phyloP scores from a whole-genome alignment of 306 rosid species.

The Albizia julibrissin region DNA sequence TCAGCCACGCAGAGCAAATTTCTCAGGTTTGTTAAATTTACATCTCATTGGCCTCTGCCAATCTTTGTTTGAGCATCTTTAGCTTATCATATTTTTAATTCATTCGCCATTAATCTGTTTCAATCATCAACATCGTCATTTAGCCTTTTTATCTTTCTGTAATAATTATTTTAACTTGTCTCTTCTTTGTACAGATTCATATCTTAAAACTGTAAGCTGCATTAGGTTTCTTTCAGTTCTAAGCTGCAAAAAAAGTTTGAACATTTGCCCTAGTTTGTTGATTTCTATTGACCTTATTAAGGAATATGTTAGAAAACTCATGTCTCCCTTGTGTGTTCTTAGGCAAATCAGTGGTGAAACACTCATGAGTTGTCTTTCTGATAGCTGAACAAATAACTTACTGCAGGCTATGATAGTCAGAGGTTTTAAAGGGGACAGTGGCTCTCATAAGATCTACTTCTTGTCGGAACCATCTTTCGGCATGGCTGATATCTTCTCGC shows the following conservation, averaged over 20 bases:
- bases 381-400: constrained; percentile 19
- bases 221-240: constrained; percentile 7
- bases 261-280: constrained; percentile 1
- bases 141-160: neutral
- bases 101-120: constrained; percentile 6
- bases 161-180: neutral
- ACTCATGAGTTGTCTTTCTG: constrained; percentile 16
- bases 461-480: constrained; percentile 77
- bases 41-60: neutral
- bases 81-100: neutral
- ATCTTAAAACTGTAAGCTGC: neutral
- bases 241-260: constrained; percentile 7
- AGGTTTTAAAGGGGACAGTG: constrained; percentile 87
- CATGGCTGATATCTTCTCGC: constrained; percentile 54
- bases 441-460: constrained; percentile 69
- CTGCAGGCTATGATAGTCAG: constrained; percentile 94
- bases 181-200: neutral
- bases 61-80: constrained; percentile 12
- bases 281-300: neutral
- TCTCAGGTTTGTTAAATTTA: constrained; percentile 66
- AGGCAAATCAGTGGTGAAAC: neutral
- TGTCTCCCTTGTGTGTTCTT: constrained; percentile 1
- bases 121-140: neutral
- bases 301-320: neutral
- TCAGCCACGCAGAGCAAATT: constrained; percentile 93